These are phyloP conservation scores for Cytospora paraplurivora DNA, from an alignment of 2,329 filamentous ascomycete species.

Conservation along the genomic window DNA sequence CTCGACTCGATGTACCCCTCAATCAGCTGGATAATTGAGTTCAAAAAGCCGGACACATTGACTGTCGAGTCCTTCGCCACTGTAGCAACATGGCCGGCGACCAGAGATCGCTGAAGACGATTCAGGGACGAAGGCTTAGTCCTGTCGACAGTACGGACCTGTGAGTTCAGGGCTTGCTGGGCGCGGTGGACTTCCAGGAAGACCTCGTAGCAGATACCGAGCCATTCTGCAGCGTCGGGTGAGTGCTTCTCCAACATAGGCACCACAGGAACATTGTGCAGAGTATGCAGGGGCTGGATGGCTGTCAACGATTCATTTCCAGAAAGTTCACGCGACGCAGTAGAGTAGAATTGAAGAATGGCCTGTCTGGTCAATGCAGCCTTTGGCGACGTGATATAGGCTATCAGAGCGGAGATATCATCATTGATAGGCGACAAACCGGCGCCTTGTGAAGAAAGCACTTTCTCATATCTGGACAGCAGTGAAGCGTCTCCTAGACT, in stretches of 20 bases:
- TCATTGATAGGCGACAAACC: constrained; percentile 9
- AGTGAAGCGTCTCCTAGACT: constrained; percentile 47
- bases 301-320: constrained; percentile 11
- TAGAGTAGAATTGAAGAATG: constrained; percentile 37
- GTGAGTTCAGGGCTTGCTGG: constrained; percentile 44
- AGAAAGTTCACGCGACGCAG: constrained; percentile 29
- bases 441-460: constrained; percentile 18
- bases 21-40: constrained; percentile 44
- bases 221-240: constrained; percentile 48
- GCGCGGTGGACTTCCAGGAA: constrained; percentile 48
- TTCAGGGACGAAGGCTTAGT: constrained; percentile 57
- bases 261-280: constrained; percentile 59
- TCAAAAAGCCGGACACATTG: constrained; percentile 54
- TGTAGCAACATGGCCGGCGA: constrained; percentile 55
- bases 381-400: constrained; percentile 37
- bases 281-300: constrained; percentile 57
- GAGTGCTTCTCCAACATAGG: constrained; percentile 44
- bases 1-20: constrained; percentile 45
- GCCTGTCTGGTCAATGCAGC: constrained; percentile 39
- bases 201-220: constrained; percentile 55
- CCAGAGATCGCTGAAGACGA: constrained; percentile 61
- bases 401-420: constrained; percentile 29
- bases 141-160: constrained; percentile 46
- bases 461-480: constrained; percentile 18
- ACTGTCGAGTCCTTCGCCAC: constrained; percentile 64